phyloP scores from a whole-genome alignment of 768 basidiomycete species.

The Phlebiopsis gigantea region DNA sequence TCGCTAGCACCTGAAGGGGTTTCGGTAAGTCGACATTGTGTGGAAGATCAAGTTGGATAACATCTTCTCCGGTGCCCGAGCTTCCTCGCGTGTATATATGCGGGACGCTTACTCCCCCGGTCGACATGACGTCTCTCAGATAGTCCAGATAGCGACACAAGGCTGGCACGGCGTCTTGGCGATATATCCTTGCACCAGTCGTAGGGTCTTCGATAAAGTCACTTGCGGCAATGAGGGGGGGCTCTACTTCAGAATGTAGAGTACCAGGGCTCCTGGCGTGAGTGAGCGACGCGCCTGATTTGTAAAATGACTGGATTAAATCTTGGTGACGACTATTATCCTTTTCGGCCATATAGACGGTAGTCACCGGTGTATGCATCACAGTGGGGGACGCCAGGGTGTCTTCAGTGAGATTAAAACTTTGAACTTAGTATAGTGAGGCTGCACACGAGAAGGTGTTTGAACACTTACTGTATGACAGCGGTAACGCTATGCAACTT shows the following conservation, averaged over 20 bases:
- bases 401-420: slow-evolving; percentile 59
- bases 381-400: slow-evolving; percentile 45
- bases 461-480: slow-evolving; percentile 50
- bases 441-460: not conserved
- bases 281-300: not conserved
- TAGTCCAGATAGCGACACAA: slow-evolving; percentile 36
- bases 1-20: slow-evolving; percentile 6
- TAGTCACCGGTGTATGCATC: slow-evolving; percentile 43
- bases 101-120: too few species aligned
- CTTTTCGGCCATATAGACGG: slow-evolving; percentile 61
- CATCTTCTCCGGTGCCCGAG: not conserved
- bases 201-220: slow-evolving; percentile 37
- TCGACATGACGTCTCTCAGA: not conserved
- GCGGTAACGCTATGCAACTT: slow-evolving; percentile 52
- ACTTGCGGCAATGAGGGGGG: not conserved
- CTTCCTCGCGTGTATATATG: not conserved
- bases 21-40: not conserved
- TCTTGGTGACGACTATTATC: slow-evolving; percentile 47
- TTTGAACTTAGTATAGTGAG: slow-evolving; percentile 19
- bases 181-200: slow-evolving; percentile 53
- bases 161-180: slow-evolving; percentile 50
- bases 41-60: not conserved
- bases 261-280: too few species aligned
- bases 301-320: not conserved
- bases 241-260: too few species aligned